Evolutionary conservation across 208 protist species (phyloP).

Genomic region (Crithidia brevicula): DNA sequence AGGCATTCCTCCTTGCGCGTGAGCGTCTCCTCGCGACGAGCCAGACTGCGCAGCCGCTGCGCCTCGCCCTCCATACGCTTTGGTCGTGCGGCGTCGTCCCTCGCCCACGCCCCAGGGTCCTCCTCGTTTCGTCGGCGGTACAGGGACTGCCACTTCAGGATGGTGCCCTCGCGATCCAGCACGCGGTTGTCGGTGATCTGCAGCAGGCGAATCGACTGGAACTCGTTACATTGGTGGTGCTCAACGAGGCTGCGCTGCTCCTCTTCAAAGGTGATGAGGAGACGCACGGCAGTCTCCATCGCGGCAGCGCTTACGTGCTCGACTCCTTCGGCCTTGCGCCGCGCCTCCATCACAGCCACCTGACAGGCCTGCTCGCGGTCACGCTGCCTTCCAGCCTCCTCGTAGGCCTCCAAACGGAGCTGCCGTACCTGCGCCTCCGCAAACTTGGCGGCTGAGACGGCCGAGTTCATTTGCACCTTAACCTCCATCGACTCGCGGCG

Average conservation of each 20-base stretch:
- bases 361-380: constrained; percentile 35
- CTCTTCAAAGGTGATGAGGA: constrained; percentile 42
- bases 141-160: constrained; percentile 43
- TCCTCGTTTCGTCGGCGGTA: constrained; percentile 36
- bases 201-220: constrained; percentile 33
- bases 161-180: constrained; percentile 29
- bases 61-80: constrained; percentile 27
- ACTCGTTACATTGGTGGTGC: constrained; percentile 38
- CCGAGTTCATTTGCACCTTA: constrained; percentile 38
- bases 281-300: constrained; percentile 9
- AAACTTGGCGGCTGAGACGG: constrained; percentile 26
- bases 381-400: constrained; percentile 22
- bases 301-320: not conserved
- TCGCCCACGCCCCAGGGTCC: not conserved
- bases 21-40: constrained; percentile 29
- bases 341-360: constrained; percentile 31
- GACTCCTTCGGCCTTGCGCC: constrained; percentile 13
- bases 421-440: constrained; percentile 35
- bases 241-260: constrained; percentile 48
- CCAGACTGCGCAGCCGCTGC: constrained; percentile 28
- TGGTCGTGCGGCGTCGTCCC: constrained; percentile 7
- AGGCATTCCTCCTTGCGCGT: constrained; percentile 37
- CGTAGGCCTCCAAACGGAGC: constrained; percentile 30
- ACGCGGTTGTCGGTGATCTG: constrained; percentile 38
- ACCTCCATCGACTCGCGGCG: constrained; percentile 30